Base-by-base conservation (phyloP, 2,329 filamentous ascomycete species). In the Epichloe gansuensis region DNA sequence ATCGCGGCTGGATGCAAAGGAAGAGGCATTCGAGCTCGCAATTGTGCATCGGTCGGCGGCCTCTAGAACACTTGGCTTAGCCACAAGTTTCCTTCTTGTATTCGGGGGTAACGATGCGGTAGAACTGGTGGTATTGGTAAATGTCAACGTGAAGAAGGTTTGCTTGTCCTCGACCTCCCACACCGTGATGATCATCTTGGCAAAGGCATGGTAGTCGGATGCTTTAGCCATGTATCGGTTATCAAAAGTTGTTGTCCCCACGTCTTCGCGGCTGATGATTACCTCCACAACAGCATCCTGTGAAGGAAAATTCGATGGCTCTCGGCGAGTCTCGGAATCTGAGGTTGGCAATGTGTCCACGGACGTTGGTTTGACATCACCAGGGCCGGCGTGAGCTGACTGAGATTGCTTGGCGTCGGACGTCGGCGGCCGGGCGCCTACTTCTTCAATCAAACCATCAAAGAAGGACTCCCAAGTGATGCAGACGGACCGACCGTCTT, bases 181-280 rank as follows among this genome's bases (percentile, higher is more conserved):
- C 6, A 87, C 77, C 0, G 82, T 85, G 23, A 89, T 79, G 46
- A 89, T 87, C 82, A 89, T 87, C 57, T 83, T 84, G 23, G 85
- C 82, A 56, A 79, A 78, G 0, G 80, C 66, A 59, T 71, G 72
- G 48, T 64, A 66, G 23, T 69, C 65, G 6, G 63, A 65, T 17
- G 65, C 64, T 54, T 67, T 69, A 9, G 64, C 61, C 52, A 66
- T 67, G 39, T 62, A 60, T 27, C 60, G 63, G 23, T 60, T 59
- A 21, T 68, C 65, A 25, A 68, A 63, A 1, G 57, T 67, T 6
- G 73, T 63, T 51, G 70, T 70, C 49, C 68, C 65, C 17, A 72
- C 61, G 36, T 68, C 65, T 48, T 73, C 70, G 11, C 75, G 73
- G 13, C 78, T 75, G 45, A 89, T 75, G 31, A 87, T 70, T 0